Conservation (phyloP, 2,329 filamentous ascomycete genomes). For the Epichloe uncinata region DNA sequence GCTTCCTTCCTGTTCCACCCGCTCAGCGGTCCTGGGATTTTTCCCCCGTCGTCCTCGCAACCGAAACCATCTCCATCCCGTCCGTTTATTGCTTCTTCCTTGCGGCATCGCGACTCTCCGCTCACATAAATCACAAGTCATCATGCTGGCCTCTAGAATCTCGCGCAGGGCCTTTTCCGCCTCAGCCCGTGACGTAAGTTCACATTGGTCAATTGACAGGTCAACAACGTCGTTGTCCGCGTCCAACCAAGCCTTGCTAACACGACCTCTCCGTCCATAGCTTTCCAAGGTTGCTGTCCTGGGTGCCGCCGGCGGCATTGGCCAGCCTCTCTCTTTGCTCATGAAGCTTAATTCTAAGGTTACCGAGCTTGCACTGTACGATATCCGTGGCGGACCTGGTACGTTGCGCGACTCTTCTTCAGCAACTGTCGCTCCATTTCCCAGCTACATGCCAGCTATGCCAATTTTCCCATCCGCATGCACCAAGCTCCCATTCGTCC, state of each 20-base stretch:
- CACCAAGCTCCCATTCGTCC: neutral
- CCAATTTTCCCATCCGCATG: conserved; percentile 4
- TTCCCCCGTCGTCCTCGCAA: conserved; percentile 12
- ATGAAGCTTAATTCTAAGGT: conserved; percentile 98
- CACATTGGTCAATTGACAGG: neutral
- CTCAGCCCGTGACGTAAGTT: conserved; percentile 60
- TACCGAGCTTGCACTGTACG: conserved; percentile 88
- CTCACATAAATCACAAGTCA: conserved; percentile 16
- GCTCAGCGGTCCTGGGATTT: conserved; percentile 7
- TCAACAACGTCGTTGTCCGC: neutral
- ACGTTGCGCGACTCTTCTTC: conserved; percentile 25
- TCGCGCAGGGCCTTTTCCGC: conserved; percentile 74
- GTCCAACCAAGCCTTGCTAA: neutral
- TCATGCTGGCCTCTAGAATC: conserved; percentile 61
- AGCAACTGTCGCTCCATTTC: too few relatives aligned
- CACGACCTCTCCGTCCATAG: conserved; percentile 31
- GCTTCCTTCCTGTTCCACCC: conserved; percentile 1
- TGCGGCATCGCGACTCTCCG: conserved; percentile 7
- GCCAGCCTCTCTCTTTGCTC: conserved; percentile 92
- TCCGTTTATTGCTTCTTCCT: conserved; percentile 6
- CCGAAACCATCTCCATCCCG: conserved; percentile 5
- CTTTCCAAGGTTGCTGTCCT: conserved; percentile 95
- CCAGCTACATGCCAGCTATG: neutral
- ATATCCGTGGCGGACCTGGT: conserved; percentile 91
- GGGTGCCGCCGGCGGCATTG: conserved; percentile 94